Percentiles rank a stretch among this genome's conserved stretches.
Evolutionary conservation across 306 rosid genomes (phyloP).

Genomic region (Vigna trinervia): DNA sequence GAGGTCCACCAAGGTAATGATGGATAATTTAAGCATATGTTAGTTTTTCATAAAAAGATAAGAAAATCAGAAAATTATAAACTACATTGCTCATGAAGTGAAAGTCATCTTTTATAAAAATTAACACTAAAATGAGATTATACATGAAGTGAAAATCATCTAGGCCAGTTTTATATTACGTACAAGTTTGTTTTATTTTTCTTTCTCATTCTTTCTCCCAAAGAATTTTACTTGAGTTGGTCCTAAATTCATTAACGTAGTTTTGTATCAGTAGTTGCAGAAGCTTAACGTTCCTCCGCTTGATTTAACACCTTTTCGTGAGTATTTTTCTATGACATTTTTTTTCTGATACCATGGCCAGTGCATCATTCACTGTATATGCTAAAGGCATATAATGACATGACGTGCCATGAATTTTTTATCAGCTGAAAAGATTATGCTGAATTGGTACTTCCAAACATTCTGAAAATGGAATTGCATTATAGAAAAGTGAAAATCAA

Average conservation of each 20-base stretch:
- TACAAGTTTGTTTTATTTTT: too few species aligned
- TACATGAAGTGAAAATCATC: too few species aligned
- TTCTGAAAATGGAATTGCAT: neutral
- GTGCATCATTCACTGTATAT: neutral
- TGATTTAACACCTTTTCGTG: conserved; percentile 2
- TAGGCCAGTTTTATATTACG: too few species aligned
- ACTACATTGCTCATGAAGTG: too few species aligned
- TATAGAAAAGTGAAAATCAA: neutral
- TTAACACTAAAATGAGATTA: too few species aligned
- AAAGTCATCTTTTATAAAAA: too few species aligned
- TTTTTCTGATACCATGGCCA: neutral
- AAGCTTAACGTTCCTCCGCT: neutral
- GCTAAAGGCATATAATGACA: too few species aligned
- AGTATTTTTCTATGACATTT: neutral
- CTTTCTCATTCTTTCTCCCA: too few species aligned
- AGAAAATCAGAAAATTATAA: too few species aligned
- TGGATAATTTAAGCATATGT: neutral
- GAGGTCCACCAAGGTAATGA: conserved; percentile 81
- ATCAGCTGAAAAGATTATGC: neutral
- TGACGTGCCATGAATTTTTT: neutral
- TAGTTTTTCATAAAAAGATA: neutral
- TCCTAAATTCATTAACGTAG: neutral
- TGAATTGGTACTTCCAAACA: neutral
- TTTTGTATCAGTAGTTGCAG: conserved; percentile 16
- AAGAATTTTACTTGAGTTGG: too few species aligned